A percentile compares a stretch with the other conserved stretches of the same genome.
Evolutionary conservation across 495 filamentous ascomycete species (phyloP).

Genomic region (Lophiotrema nucula): DNA sequence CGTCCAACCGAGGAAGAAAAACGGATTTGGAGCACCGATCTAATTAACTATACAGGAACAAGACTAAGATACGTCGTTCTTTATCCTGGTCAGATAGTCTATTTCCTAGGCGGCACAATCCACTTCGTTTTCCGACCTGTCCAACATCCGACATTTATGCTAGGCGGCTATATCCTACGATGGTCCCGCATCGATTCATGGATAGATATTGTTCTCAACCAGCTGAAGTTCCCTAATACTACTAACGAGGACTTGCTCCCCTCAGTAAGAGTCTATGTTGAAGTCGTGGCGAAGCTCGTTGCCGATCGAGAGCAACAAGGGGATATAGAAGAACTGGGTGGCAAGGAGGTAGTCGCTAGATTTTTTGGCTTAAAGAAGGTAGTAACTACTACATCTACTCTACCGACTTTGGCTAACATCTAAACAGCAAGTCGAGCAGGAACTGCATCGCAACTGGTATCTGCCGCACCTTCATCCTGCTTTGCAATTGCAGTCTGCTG

Average conservation of each 20-base stretch:
- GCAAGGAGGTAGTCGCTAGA: background rate
- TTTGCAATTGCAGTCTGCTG: no score
- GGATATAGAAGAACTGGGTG: background rate
- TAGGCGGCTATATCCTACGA: constrained; percentile 15
- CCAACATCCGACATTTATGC: constrained; percentile 6
- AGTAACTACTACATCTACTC: background rate
- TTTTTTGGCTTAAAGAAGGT: constrained; percentile 3
- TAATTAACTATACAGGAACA: background rate
- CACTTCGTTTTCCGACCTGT: constrained; percentile 15
- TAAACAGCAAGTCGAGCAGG: background rate
- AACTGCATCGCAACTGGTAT: background rate
- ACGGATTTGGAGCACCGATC: background rate
- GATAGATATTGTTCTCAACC: constrained; percentile 16
- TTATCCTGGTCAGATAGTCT: constrained; percentile 10
- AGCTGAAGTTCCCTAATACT: constrained; percentile 14
- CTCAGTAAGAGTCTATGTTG: background rate
- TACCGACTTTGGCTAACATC: background rate
- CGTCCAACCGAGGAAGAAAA: constrained; percentile 4
- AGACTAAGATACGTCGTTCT: constrained; percentile 13
- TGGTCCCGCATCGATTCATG: constrained; percentile 10
- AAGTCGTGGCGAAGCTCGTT: constrained; percentile 1
- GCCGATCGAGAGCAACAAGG: background rate
- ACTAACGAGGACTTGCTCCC: constrained; percentile 12
- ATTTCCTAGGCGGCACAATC: constrained; percentile 14
- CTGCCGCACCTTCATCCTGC: no score